Percentiles rank a stretch among this genome's conserved stretches.
phyloP scores from a whole-genome alignment of 2,329 filamentous ascomycete species.

The Colletotrichum ledebouriae region DNA sequence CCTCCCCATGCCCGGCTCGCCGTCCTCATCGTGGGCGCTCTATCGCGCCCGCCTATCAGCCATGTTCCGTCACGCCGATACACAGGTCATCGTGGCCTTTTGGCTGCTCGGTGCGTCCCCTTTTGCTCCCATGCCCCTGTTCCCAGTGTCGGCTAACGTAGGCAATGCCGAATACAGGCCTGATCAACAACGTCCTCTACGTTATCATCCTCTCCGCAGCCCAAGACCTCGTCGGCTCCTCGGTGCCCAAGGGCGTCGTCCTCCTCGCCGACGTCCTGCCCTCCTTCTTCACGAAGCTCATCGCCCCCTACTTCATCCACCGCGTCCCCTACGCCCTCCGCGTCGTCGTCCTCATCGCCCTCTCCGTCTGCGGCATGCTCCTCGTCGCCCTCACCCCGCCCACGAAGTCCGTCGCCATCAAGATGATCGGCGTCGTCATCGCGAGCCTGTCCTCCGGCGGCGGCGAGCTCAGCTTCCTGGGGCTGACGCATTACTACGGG shows the following conservation, averaged over 20 bases:
- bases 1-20: constrained; percentile 70
- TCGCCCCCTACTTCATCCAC: constrained; percentile 95
- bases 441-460: constrained; percentile 88
- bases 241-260: constrained; percentile 91
- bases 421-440: constrained; percentile 86
- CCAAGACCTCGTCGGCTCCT: constrained; percentile 92
- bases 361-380: constrained; percentile 90
- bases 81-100: constrained; percentile 82
- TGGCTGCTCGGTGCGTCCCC: constrained; percentile 85
- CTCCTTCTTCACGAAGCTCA: constrained; percentile 87
- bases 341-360: constrained; percentile 78
- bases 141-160: not conserved
- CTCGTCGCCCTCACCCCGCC: constrained; percentile 84
- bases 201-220: constrained; percentile 96
- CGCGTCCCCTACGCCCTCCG: constrained; percentile 83
- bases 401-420: constrained; percentile 74
- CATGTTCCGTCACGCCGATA: constrained; percentile 76
- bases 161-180: constrained; percentile 62
- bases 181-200: constrained; percentile 98
- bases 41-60: constrained; percentile 76
- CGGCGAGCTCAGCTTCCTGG: constrained; percentile 91
- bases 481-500: constrained; percentile 94
- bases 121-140: not conserved
- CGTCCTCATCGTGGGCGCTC: constrained; percentile 78
- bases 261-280: constrained; percentile 94